Conservation (phyloP, 768 basidiomycete species). For the Calocera cornea region DNA sequence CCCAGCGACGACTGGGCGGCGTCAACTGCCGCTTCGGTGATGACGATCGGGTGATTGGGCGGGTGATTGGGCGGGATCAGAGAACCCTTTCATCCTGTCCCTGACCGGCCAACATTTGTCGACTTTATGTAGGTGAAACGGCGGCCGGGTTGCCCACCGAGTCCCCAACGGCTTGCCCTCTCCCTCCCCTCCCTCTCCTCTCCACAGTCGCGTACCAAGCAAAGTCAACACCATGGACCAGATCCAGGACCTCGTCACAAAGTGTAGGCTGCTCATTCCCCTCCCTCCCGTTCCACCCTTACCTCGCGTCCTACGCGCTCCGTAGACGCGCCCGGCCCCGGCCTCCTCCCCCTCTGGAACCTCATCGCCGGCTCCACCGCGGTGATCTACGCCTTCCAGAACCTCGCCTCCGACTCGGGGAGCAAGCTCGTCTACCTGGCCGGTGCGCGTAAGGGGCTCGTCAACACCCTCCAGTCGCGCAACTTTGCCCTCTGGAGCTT, state of each 20-base stretch:
- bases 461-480: conserved; percentile 73
- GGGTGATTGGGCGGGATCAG: too few species aligned
- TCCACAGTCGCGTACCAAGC: not conserved
- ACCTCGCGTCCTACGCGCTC: not conserved
- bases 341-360: conserved; percentile 79
- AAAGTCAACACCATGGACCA: not conserved
- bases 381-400: conserved; percentile 76
- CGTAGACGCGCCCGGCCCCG: conserved; percentile 33
- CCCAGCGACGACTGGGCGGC: too few species aligned
- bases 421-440: conserved; percentile 63
- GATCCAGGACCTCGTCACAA: not conserved
- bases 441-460: conserved; percentile 33
- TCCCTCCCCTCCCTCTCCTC: not conserved
- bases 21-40: too few species aligned
- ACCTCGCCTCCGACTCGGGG: conserved; percentile 60
- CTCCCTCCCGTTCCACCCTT: not conserved
- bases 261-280: not conserved
- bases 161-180: not conserved
- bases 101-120: too few species aligned
- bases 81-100: too few species aligned
- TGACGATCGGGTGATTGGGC: too few species aligned
- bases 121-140: too few species aligned
- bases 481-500: conserved; percentile 90
- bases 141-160: too few species aligned
- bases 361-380: conserved; percentile 64